Conservation (phyloP, 1,284 basidiomycete species). For the Hypsizygus ulmarius region DNA sequence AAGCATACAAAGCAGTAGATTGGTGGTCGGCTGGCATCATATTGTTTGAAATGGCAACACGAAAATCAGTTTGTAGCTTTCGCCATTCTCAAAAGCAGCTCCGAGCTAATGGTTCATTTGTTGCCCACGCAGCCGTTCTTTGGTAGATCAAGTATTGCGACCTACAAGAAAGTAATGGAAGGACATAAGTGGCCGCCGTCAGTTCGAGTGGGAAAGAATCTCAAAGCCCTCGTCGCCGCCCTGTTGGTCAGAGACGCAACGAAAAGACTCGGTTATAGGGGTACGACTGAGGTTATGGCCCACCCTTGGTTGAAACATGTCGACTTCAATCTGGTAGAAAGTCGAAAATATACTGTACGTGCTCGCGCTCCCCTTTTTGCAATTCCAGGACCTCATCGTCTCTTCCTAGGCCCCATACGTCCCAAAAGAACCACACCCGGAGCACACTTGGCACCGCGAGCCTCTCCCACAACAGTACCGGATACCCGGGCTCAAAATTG, state of each 20-base stretch:
- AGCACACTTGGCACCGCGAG: constrained; percentile 32
- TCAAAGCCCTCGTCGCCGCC: constrained; percentile 39
- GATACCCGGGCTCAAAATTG: constrained; percentile 30
- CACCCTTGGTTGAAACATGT: constrained; percentile 41
- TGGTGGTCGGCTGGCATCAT: constrained; percentile 78
- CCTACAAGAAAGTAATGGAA: constrained; percentile 23
- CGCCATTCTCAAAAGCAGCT: not conserved
- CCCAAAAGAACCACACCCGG: constrained; percentile 17
- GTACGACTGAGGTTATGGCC: constrained; percentile 30
- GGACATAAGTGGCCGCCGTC: constrained; percentile 34
- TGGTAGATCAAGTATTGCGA: constrained; percentile 23
- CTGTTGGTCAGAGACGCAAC: constrained; percentile 37
- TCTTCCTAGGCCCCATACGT: constrained; percentile 28
- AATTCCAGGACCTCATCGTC: constrained; percentile 2
- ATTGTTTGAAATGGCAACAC: constrained; percentile 74
- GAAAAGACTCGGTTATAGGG: constrained; percentile 37
- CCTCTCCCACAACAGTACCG: constrained; percentile 29
- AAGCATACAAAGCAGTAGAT: constrained; percentile 59
- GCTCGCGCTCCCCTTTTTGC: not conserved
- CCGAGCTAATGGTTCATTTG: not conserved
- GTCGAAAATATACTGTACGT: constrained; percentile 42
- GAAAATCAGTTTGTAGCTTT: constrained; percentile 41
- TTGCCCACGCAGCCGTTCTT: constrained; percentile 32
- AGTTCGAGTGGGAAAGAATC: constrained; percentile 32
- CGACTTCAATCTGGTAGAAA: constrained; percentile 43